Base-by-base conservation (phyloP, 1,284 basidiomycete species). In the Pisolithus thermaeus region DNA sequence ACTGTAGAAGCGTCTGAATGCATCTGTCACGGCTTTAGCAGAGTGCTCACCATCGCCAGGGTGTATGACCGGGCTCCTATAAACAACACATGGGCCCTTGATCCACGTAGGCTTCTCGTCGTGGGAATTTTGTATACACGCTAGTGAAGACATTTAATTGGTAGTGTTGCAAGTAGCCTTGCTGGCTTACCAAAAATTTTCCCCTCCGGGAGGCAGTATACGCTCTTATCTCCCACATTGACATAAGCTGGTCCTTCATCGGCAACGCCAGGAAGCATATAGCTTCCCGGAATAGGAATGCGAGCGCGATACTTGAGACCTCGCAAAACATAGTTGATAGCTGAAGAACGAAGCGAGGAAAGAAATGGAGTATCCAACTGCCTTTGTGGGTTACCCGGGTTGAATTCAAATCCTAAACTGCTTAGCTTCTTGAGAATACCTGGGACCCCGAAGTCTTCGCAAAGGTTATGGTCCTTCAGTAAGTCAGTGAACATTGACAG, bases 241-340 rank as follows among this genome's bases (percentile, higher is more conserved):
- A 69, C 67, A 56, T 88, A 85, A 1, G 78, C 75, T 3, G 79
- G 76, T 2, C 85, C 85, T 68, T 90, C 88, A 60, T 90, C 88
- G 4, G 85, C 84, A n/a, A 90, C 75, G 3, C 89, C 89, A 18
- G 90, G 84, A 4, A 90, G 72, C 20, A 81, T 72, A 55, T 80
- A 80, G 52, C 82, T 82, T 1, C 82, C 70, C 1, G 80, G 80
- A 16, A 91, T 77, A 3, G 75, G 78, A 36, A 91, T 86, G 22
- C 86, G 73, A 0, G 87, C 88, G 36, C 73, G 72, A 57, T 88
- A 80, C 60, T 90, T 90, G 61, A 91, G 80, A 46, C 80, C 80
- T 11, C 85, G 73, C 18, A 91, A 68, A 11, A 85, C 77, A 55
- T 80, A 76, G 48, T 77, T 78, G 61, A 81, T 77, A 1, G 80